Evolutionary conservation across 495 filamentous ascomycete species (phyloP), one percentile per base, ranked within the genome.

Genomic region (Penicillium psychrofluorescens): DNA sequence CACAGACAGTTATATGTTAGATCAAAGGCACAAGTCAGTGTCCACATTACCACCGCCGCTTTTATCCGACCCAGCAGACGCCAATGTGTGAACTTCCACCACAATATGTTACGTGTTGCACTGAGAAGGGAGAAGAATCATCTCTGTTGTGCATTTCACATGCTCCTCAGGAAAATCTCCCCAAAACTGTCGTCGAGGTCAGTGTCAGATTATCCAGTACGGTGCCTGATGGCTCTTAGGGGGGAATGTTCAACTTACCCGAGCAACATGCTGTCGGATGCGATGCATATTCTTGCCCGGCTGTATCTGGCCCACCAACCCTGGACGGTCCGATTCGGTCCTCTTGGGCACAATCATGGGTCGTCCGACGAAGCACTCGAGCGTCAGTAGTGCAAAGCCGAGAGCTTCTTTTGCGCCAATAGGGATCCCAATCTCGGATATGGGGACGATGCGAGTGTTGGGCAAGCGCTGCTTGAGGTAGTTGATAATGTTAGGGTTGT

Each of bases 401-500:
- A 55, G 45, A 9, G 54, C 54, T 38, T 61, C 55, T 35, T 49
- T 42, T 9, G 35, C 32, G 29, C 55, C 55, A 35, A 31, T 35
- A 10, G 57, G 57, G 35, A 61, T 51, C 12, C 55, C 48, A 32
- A 53, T 47, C 30, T 40, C 54, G 36, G 54, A 48, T 8, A 61
- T 29, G 31, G 40, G 22, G 9, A 46, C 30, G 30, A 61, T 61
- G 35, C 42, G 44, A 14, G 54, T 58, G 12, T 58, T 44, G 7
- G 55, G 55, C 36, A 56, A 35, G 35, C 45, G 50, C 32, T 54
- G 37, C 31, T 45, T 42, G 29, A 61, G 51, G 43, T 55, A 61
- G 41, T 53, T 41, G 43, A 53, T 50, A 46, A 59, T 61, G 44
- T 56, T 59, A 10, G 55, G 55, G 47, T 61, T 61, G 48, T 54